Conservation (phyloP, 495 filamentous ascomycete genomes). For the Echria macrotheca region DNA sequence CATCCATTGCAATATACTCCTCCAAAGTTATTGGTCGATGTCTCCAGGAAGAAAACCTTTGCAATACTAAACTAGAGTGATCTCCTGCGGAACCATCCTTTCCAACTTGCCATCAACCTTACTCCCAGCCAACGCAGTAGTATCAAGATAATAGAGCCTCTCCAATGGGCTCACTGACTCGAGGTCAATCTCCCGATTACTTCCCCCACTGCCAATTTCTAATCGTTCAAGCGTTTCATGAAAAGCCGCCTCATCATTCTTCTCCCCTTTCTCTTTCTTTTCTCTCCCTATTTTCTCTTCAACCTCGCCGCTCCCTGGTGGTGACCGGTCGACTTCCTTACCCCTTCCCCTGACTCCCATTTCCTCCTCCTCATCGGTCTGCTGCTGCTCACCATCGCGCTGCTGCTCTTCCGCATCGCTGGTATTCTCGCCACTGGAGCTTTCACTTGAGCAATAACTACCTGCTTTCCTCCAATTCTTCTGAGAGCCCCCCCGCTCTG, state of each 20-base stretch:
- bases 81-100: not conserved
- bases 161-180: not conserved
- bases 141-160: conserved; percentile 1
- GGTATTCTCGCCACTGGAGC: too few relatives aligned
- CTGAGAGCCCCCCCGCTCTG: not conserved
- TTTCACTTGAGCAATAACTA: not conserved
- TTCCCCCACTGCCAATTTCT: not conserved
- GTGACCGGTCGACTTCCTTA: not conserved
- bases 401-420: not conserved
- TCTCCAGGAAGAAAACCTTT: too few relatives aligned
- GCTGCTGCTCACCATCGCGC: not conserved
- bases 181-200: not conserved
- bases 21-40: too few relatives aligned
- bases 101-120: not conserved
- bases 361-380: not conserved
- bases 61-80: not conserved
- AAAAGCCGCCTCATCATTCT: not conserved
- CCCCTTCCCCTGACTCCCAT: not conserved
- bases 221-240: not conserved
- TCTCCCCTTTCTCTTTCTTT: not conserved
- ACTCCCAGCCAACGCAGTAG: not conserved
- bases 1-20: too few relatives aligned
- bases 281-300: too few relatives aligned
- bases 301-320: too few relatives aligned
- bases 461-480: not conserved